These are phyloP conservation scores for Multifurca ochricompacta DNA, from an alignment of 768 basidiomycete genomes.

Conservation along the genomic window DNA sequence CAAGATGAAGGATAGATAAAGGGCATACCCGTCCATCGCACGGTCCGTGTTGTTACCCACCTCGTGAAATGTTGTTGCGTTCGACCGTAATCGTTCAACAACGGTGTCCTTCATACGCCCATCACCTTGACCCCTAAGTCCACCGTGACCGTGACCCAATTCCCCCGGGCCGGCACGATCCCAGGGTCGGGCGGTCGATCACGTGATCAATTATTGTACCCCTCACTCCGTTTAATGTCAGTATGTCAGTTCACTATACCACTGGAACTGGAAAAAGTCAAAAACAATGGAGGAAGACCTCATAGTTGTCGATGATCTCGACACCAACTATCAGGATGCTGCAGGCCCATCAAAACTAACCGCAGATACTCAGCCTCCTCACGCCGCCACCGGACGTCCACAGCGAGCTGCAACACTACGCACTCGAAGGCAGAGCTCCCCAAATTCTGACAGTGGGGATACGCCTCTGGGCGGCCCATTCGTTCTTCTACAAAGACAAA, in stretches of 20 bases:
- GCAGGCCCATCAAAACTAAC: conserved; percentile 23
- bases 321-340: conserved; percentile 32
- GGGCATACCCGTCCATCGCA: conserved; percentile 10
- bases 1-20: neutral
- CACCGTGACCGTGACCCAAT: too few relatives aligned
- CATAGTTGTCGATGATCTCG: conserved; percentile 54
- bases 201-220: too few relatives aligned
- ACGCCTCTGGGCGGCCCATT: conserved; percentile 35
- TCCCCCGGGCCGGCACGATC: too few relatives aligned
- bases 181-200: too few relatives aligned
- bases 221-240: too few relatives aligned
- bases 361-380: conserved; percentile 10
- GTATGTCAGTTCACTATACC: too few relatives aligned
- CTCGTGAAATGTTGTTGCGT: too few relatives aligned
- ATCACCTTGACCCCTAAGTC: too few relatives aligned
- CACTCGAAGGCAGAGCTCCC: conserved; percentile 24
- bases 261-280: too few relatives aligned
- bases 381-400: conserved; percentile 18
- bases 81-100: too few relatives aligned
- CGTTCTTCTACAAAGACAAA: conserved; percentile 42
- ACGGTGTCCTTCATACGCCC: too few relatives aligned
- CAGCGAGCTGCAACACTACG: conserved; percentile 19
- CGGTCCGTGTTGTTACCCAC: neutral
- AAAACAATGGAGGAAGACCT: conserved; percentile 48
- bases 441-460: conserved; percentile 16